phyloP scores from a whole-genome alignment of 768 basidiomycete species.

The Trametes cinnabarina region DNA sequence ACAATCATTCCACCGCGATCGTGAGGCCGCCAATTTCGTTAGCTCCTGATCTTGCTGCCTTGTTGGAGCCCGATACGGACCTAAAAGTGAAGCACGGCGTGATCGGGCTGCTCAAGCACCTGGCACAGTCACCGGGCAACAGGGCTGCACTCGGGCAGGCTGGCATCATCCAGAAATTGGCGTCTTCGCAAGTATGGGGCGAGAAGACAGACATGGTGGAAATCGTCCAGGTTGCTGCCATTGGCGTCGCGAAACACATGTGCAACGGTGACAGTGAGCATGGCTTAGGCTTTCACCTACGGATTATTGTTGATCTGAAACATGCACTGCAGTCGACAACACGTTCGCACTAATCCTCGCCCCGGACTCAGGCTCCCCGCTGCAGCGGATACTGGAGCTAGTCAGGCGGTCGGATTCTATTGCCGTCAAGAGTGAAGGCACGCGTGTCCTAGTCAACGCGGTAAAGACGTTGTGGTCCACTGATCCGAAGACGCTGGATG shows the following conservation, averaged over 20 bases:
- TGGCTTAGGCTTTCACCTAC: slow-evolving; percentile 2
- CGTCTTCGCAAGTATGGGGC: slow-evolving; percentile 65
- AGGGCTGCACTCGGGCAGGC: slow-evolving; percentile 58
- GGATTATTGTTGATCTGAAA: slow-evolving; percentile 4
- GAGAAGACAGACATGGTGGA: slow-evolving; percentile 79
- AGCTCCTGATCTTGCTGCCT: slow-evolving; percentile 60
- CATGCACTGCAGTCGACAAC: slow-evolving; percentile 39
- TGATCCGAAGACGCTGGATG: slow-evolving; percentile 40
- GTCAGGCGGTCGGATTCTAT: slow-evolving; percentile 76
- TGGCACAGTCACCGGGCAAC: slow-evolving; percentile 64
- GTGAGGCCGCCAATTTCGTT: slow-evolving; percentile 50
- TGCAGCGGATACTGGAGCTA: slow-evolving; percentile 72
- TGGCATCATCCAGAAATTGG: slow-evolving; percentile 60
- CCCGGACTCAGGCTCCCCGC: slow-evolving; percentile 38
- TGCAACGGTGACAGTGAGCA: slow-evolving; percentile 70
- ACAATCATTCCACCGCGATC: slow-evolving; percentile 57
- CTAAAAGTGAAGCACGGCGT: slow-evolving; percentile 88
- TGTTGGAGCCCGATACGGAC: slow-evolving; percentile 61
- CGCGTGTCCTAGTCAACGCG: slow-evolving; percentile 83
- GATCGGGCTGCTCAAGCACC: slow-evolving; percentile 82
- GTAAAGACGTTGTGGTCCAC: slow-evolving; percentile 74
- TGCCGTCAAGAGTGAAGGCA: slow-evolving; percentile 85
- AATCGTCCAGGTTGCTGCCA: slow-evolving; percentile 81
- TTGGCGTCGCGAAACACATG: slow-evolving; percentile 87
- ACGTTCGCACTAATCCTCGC: slow-evolving; percentile 52